Evolutionary conservation across 306 rosid species (phyloP).

Genomic region (Fragaria vesca): DNA sequence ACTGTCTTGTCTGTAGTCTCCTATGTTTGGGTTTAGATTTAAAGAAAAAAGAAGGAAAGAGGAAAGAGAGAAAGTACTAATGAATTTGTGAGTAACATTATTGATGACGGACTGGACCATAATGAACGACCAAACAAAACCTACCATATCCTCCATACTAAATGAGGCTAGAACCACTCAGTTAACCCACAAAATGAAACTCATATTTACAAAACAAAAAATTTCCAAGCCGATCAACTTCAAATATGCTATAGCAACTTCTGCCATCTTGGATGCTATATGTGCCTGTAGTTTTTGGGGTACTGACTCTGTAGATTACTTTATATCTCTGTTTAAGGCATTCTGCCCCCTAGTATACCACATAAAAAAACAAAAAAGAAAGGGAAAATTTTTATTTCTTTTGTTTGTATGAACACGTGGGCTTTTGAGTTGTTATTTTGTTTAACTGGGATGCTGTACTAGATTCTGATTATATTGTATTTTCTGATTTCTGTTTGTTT

Average conservation of each 20-base stretch:
- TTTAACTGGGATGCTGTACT: neutral
- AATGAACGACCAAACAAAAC: conserved; percentile 1
- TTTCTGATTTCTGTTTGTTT: neutral
- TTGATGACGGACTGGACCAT: neutral
- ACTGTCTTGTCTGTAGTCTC: conserved; percentile 1
- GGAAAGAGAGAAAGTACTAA: neutral
- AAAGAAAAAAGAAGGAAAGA: neutral
- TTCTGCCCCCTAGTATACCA: neutral
- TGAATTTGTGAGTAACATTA: neutral
- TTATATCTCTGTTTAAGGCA: neutral
- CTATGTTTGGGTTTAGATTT: neutral
- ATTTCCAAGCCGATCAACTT: neutral
- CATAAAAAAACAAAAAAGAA: neutral
- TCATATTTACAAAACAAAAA: neutral
- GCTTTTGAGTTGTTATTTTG: neutral
- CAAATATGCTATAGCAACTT: neutral
- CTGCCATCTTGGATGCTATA: neutral
- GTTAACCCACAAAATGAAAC: neutral
- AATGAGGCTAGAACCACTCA: neutral
- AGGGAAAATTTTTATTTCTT: neutral
- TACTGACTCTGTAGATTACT: neutral
- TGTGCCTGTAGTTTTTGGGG: neutral
- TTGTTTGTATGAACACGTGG: neutral
- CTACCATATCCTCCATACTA: neutral
- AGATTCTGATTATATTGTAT: neutral